A percentile compares a stretch with the other conserved stretches of the same genome.
phyloP scores from a whole-genome alignment of 306 rosid species.

The Rosa chinensis region DNA sequence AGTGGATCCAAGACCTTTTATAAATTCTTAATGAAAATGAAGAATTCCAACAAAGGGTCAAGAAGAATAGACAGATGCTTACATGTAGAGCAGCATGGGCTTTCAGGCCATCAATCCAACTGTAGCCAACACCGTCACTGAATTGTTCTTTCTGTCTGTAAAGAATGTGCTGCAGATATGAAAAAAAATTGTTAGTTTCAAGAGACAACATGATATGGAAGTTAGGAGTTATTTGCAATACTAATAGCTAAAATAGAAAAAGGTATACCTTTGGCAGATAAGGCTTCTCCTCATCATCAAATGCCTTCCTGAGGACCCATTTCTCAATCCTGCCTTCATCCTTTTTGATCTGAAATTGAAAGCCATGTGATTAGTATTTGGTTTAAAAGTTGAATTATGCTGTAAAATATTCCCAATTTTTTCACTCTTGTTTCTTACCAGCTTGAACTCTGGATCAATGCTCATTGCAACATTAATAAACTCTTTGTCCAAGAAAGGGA shows the following conservation, averaged over 20 bases:
- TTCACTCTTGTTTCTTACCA: constrained; percentile 45
- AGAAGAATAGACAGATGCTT: constrained; percentile 12
- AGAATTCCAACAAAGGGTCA: not conserved
- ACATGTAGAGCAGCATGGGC: constrained; percentile 87
- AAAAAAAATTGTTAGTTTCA: not conserved
- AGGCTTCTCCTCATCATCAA: constrained; percentile 85
- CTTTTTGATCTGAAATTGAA: constrained; percentile 55
- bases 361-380: constrained; percentile 2
- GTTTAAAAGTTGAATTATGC: not conserved
- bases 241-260: not conserved
- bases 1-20: not conserved
- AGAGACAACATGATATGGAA: not conserved
- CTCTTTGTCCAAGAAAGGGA: constrained; percentile 87
- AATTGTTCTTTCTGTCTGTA: constrained; percentile 96
- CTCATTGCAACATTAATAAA: constrained; percentile 79
- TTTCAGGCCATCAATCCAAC: constrained; percentile 98
- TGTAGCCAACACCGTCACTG: constrained; percentile 96
- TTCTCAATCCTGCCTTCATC: constrained; percentile 88
- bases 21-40: not conserved
- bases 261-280: constrained; percentile 83
- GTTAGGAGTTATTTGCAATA: not conserved
- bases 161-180: constrained; percentile 68
- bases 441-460: constrained; percentile 76
- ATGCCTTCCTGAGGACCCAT: constrained; percentile 84
- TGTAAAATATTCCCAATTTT: not conserved